Percentiles rank a stretch among this genome's conserved stretches.
These are phyloP conservation scores for Boletus speciosus DNA, from an alignment of 768 basidiomycete species.

Conservation along the genomic window DNA sequence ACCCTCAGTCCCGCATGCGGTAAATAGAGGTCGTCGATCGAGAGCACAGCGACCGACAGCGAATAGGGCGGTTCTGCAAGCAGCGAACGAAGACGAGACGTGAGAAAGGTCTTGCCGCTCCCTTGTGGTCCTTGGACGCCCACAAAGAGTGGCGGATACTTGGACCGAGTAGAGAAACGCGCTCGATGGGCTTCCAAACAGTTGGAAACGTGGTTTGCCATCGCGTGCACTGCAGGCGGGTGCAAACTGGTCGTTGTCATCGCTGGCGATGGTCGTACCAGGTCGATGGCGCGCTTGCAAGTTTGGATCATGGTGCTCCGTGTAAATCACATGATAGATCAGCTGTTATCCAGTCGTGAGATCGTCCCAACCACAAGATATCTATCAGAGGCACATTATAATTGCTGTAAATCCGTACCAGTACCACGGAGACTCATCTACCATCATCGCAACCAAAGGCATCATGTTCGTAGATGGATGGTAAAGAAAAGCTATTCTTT, in stretches of 20 bases:
- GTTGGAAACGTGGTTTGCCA: slow-evolving; percentile 37
- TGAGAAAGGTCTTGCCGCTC: slow-evolving; percentile 85
- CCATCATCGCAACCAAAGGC: slow-evolving; percentile 12
- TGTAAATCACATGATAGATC: slow-evolving; percentile 14
- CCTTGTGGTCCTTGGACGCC: slow-evolving; percentile 94
- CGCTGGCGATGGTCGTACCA: not conserved
- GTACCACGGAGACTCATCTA: slow-evolving; percentile 21
- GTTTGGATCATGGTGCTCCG: not conserved
- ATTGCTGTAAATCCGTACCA: slow-evolving; percentile 30
- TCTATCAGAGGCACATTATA: slow-evolving; percentile 20
- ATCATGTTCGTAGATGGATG: slow-evolving; percentile 9
- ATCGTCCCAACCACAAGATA: not conserved
- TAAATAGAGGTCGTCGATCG: slow-evolving; percentile 86
- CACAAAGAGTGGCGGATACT: slow-evolving; percentile 64
- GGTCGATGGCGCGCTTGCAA: not conserved
- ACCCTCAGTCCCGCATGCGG: slow-evolving; percentile 57
- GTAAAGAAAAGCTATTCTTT: slow-evolving; percentile 8
- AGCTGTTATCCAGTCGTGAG: not conserved
- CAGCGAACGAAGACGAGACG: slow-evolving; percentile 48
- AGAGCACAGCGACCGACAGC: slow-evolving; percentile 60
- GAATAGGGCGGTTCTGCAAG: slow-evolving; percentile 44
- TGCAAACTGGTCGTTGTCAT: slow-evolving; percentile 15
- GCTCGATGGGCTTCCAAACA: slow-evolving; percentile 35
- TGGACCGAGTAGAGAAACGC: slow-evolving; percentile 6
- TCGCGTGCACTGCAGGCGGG: slow-evolving; percentile 36